These are phyloP conservation scores for Apiospora arundinis DNA, from an alignment of 2,329 filamentous ascomycete species.

Conservation along the genomic window DNA sequence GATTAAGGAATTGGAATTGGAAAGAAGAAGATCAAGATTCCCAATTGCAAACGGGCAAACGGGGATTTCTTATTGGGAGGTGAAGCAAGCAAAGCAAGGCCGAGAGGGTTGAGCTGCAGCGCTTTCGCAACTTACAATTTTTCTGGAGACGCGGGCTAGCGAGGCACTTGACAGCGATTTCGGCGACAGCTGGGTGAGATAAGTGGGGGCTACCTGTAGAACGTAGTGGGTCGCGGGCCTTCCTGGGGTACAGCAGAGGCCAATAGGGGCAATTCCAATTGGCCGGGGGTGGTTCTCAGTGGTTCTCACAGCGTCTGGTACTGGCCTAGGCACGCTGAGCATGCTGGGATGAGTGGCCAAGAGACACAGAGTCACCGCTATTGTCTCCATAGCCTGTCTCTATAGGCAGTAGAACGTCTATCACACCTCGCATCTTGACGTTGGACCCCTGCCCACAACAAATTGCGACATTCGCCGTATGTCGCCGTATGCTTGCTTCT, in stretches of 20 bases:
- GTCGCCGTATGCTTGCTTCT: background rate
- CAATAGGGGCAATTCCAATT: constrained; percentile 17
- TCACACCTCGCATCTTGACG: background rate
- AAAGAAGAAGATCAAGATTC: constrained; percentile 17
- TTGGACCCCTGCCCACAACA: background rate
- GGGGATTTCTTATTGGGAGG: constrained; percentile 8
- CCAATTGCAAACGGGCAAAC: background rate
- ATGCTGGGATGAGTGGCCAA: background rate
- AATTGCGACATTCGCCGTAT: background rate
- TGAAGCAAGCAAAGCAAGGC: constrained; percentile 13
- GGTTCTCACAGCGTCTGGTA: too few species aligned
- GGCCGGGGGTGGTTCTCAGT: background rate
- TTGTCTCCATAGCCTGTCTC: constrained; percentile 11
- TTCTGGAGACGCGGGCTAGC: constrained; percentile 9
- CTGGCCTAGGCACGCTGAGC: background rate
- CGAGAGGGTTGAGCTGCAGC: constrained; percentile 15
- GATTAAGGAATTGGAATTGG: constrained; percentile 29
- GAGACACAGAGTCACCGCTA: background rate
- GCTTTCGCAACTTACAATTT: constrained; percentile 21
- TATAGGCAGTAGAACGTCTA: background rate
- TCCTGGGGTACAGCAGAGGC: constrained; percentile 7
- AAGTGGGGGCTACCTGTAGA: background rate
- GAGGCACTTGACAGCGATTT: constrained; percentile 18
- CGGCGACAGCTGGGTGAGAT: constrained; percentile 6
- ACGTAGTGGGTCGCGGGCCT: background rate